Conservation (phyloP, 495 filamentous ascomycete species). For the Hypoxylon rickii region DNA sequence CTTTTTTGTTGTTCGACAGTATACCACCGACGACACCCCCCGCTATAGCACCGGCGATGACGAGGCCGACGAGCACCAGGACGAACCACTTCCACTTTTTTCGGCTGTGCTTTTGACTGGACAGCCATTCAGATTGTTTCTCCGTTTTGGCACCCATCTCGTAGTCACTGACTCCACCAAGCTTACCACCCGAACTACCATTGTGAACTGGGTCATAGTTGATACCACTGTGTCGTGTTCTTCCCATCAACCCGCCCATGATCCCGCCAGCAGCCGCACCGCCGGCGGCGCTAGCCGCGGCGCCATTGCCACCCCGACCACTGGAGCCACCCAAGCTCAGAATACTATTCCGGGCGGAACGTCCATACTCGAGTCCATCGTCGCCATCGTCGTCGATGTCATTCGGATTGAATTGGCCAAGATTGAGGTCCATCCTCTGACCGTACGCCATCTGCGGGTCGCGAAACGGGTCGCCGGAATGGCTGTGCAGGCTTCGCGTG, state of each 20-base stretch:
- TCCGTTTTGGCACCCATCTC: slow-evolving; percentile 42
- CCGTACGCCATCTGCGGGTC: slow-evolving; percentile 38
- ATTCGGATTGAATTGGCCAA: slow-evolving; percentile 71
- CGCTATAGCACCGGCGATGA: slow-evolving; percentile 71
- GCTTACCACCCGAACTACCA: slow-evolving; percentile 22
- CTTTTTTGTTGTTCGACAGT: slow-evolving; percentile 48
- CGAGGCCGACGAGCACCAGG: slow-evolving; percentile 61
- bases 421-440: slow-evolving; percentile 49
- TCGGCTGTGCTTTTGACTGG: slow-evolving; percentile 59
- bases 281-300: slow-evolving; percentile 42
- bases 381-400: slow-evolving; percentile 86
- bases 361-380: slow-evolving; percentile 67
- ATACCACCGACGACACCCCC: slow-evolving; percentile 84
- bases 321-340: slow-evolving; percentile 55
- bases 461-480: slow-evolving; percentile 35
- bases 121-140: slow-evolving; percentile 61
- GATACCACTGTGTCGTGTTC: slow-evolving; percentile 38
- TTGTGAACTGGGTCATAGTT: slow-evolving; percentile 48
- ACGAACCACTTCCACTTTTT: slow-evolving; percentile 73
- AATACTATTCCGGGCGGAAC: slow-evolving; percentile 53
- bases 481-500: slow-evolving; percentile 32
- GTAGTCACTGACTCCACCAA: slow-evolving; percentile 32
- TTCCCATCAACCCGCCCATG: slow-evolving; percentile 45
- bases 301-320: slow-evolving; percentile 38
- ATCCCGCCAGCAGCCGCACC: slow-evolving; percentile 60